A percentile compares a stretch with the other conserved stretches of the same genome.
phyloP scores from a whole-genome alignment of 805 yeast species.

The Cyberlindnera meyerae region DNA sequence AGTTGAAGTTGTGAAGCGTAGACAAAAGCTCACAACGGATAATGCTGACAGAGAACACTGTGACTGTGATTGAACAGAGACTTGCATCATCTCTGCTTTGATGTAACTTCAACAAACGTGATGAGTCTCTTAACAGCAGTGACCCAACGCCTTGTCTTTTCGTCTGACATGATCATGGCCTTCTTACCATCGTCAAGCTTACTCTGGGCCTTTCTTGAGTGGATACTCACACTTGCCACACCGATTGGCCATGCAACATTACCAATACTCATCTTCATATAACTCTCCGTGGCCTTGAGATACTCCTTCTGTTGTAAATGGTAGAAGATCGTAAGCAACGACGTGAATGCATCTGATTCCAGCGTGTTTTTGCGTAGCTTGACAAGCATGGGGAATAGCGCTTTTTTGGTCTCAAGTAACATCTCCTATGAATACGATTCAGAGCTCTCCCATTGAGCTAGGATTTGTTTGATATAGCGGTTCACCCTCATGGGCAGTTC shows the following conservation, averaged over 20 bases:
- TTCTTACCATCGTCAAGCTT: slow-evolving; percentile 46
- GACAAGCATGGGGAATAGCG: slow-evolving; percentile 49
- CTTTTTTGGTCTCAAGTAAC: slow-evolving; percentile 42
- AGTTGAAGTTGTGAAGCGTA: too few relatives aligned
- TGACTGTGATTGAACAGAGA: too few relatives aligned
- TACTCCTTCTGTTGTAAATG: slow-evolving; percentile 53
- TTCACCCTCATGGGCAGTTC: slow-evolving; percentile 21
- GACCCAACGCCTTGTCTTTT: slow-evolving; percentile 70
- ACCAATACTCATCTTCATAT: slow-evolving; percentile 75
- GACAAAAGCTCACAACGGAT: too few relatives aligned
- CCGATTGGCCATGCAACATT: slow-evolving; percentile 94
- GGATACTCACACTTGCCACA: slow-evolving; percentile 73
- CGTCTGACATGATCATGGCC: slow-evolving; percentile 78
- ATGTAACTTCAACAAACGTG: slow-evolving; percentile 42
- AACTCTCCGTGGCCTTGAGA: slow-evolving; percentile 57
- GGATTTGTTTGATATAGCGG: slow-evolving; percentile 27
- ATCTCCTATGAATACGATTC: slow-evolving; percentile 12
- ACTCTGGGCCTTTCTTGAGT: slow-evolving; percentile 60
- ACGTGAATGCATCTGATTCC: slow-evolving; percentile 38
- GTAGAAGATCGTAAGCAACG: slow-evolving; percentile 55
- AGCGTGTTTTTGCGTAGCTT: slow-evolving; percentile 43
- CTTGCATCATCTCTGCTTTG: too few relatives aligned
- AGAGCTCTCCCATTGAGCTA: slow-evolving; percentile 34
- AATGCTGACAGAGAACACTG: too few relatives aligned
- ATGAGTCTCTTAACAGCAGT: slow-evolving; percentile 68